Percentiles rank a stretch among this genome's conserved stretches.
Evolutionary conservation across 2,329 filamentous ascomycete genomes (phyloP).

Genomic region (Coniochaeta sp.): DNA sequence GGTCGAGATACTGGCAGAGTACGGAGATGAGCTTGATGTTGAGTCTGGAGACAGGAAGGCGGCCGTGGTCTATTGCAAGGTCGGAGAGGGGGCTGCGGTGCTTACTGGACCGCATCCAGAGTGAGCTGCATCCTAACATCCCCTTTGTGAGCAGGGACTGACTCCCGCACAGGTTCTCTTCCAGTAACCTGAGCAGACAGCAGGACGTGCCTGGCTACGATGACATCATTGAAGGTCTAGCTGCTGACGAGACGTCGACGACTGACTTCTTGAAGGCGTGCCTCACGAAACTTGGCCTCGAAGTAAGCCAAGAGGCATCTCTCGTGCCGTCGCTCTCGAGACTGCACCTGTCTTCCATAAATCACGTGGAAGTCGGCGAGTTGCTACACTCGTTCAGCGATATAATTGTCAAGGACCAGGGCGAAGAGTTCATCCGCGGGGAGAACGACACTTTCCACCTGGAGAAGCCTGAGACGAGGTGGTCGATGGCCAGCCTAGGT

Average conservation of each 20-base stretch:
- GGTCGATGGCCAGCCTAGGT: conserved; percentile 48
- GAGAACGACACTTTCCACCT: conserved; percentile 80
- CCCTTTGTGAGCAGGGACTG: neutral
- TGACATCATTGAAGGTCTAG: conserved; percentile 59
- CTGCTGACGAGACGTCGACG: conserved; percentile 61
- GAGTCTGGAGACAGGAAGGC: conserved; percentile 67
- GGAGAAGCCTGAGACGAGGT: conserved; percentile 55
- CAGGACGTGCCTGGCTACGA: conserved; percentile 62
- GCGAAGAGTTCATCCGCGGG: conserved; percentile 65
- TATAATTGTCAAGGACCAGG: conserved; percentile 52
- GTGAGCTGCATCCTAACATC: conserved; percentile 32
- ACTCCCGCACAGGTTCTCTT: conserved; percentile 59
- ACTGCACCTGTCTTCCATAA: conserved; percentile 70
- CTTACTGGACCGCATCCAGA: conserved; percentile 90
- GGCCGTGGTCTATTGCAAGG: conserved; percentile 74
- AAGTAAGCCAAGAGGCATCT: conserved; percentile 61
- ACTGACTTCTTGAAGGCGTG: conserved; percentile 72
- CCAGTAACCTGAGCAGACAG: conserved; percentile 65
- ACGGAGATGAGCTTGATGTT: conserved; percentile 66
- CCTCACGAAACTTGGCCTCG: conserved; percentile 72
- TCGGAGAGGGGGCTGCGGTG: conserved; percentile 72
- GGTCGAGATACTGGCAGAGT: conserved; percentile 77
- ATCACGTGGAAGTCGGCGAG: conserved; percentile 56
- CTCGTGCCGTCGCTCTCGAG: conserved; percentile 72
- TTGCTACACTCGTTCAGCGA: conserved; percentile 60